These are phyloP conservation scores for Boletus subcaerulescens DNA, from an alignment of 768 basidiomycete species.

Conservation along the genomic window DNA sequence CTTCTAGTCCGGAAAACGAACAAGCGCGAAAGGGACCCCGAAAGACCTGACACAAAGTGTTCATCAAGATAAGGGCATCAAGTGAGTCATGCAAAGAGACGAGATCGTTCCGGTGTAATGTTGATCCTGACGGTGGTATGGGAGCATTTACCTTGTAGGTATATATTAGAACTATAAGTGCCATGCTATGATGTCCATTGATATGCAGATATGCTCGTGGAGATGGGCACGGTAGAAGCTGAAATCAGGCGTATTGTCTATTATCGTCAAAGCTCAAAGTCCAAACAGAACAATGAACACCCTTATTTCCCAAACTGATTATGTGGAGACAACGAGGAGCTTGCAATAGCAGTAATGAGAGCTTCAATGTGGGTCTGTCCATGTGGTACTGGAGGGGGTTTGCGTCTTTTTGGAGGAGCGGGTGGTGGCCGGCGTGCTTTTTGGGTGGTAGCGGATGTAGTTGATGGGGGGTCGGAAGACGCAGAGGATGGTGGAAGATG, in stretches of 20 bases:
- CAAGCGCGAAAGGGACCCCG: not conserved
- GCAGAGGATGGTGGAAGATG: slow-evolving; percentile 17
- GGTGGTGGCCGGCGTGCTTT: slow-evolving; percentile 54
- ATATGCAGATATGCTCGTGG: slow-evolving; percentile 19
- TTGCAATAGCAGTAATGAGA: slow-evolving; percentile 58
- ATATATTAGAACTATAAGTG: slow-evolving; percentile 14
- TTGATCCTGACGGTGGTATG: slow-evolving; percentile 2
- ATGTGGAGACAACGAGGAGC: slow-evolving; percentile 30
- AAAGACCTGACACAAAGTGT: not conserved
- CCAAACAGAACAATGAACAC: slow-evolving; percentile 1
- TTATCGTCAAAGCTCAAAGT: slow-evolving; percentile 1
- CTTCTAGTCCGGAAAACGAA: not conserved
- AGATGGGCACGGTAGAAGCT: slow-evolving; percentile 10
- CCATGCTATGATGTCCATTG: slow-evolving; percentile 23
- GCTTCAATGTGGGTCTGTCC: slow-evolving; percentile 47
- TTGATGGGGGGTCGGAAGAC: slow-evolving; percentile 15
- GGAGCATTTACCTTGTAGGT: slow-evolving; percentile 10
- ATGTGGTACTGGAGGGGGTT: slow-evolving; percentile 67
- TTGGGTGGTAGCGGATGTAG: slow-evolving; percentile 19
- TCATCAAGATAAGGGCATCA: not conserved
- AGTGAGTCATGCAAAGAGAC: not conserved
- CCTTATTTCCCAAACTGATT: slow-evolving; percentile 18
- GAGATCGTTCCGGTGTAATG: not conserved
- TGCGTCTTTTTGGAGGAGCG: slow-evolving; percentile 64
- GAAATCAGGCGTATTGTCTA: slow-evolving; percentile 7